A percentile compares a stretch with the other conserved stretches of the same genome.
Evolutionary conservation across 176 grass and related monocot species (phyloP).

Genomic region (Ensete glaucum): DNA sequence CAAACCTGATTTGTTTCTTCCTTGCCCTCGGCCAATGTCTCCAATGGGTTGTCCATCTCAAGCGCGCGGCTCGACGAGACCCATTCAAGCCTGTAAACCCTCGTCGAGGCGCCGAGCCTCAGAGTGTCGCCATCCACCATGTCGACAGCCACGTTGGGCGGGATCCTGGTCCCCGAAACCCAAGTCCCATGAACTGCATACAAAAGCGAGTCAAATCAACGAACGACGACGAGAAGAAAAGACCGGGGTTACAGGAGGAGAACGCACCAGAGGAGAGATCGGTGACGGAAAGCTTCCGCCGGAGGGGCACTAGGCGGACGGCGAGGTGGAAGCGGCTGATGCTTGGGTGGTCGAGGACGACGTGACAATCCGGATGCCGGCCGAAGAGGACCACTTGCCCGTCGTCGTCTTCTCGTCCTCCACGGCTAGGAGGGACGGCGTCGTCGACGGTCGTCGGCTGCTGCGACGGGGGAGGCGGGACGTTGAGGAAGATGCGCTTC

Average conservation of each 20-base stretch:
- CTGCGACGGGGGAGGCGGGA: neutral
- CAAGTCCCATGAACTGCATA: conserved; percentile 82
- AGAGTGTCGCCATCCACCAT: conserved; percentile 48
- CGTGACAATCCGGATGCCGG: conserved; percentile 69
- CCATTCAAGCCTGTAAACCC: conserved; percentile 77
- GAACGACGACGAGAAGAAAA: neutral
- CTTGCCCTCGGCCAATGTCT: conserved; percentile 60
- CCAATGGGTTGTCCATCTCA: conserved; percentile 58
- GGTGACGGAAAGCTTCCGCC: conserved; percentile 41
- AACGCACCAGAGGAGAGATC: conserved; percentile 67
- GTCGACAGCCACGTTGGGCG: conserved; percentile 40
- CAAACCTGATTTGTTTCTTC: conserved; percentile 55
- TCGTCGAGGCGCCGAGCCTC: conserved; percentile 56
- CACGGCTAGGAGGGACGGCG: neutral
- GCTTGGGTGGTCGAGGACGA: conserved; percentile 84
- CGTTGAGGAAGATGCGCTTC: conserved; percentile 83
- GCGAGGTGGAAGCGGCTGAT: conserved; percentile 81
- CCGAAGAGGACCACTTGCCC: conserved; percentile 39
- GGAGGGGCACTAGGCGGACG: conserved; percentile 28
- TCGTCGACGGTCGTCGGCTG: neutral
- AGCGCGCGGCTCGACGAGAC: conserved; percentile 47
- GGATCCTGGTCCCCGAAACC: conserved; percentile 67
- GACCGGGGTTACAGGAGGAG: no score
- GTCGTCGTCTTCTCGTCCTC: conserved; percentile 24
- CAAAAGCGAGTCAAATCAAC: neutral